Percentiles rank a stretch among this genome's conserved stretches.
phyloP scores from a whole-genome alignment of 345 rosid genomes.

The Carallia pectinifolia region DNA sequence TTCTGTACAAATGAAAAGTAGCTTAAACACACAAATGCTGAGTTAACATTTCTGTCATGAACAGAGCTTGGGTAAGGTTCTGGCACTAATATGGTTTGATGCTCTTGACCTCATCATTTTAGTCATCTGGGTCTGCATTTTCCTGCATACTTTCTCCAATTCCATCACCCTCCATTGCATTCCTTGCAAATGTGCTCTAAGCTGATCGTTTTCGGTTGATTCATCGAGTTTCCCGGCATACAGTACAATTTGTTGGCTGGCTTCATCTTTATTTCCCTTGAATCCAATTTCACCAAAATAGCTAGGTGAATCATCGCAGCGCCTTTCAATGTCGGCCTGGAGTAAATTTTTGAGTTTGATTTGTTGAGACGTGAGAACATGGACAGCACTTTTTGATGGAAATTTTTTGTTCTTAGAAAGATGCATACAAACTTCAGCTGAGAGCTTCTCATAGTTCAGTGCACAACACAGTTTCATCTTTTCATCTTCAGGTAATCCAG shows the following conservation, averaged over 20 bases:
- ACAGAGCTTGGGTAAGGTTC: conserved; percentile 82
- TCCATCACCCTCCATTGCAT: conserved; percentile 89
- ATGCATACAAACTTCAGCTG: conserved; percentile 51
- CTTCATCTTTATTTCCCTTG: conserved; percentile 29
- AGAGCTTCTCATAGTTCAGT: conserved; percentile 68
- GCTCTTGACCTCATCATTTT: conserved; percentile 63
- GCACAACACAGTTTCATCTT: conserved; percentile 56
- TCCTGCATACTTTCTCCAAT: conserved; percentile 76
- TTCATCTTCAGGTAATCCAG: conserved; percentile 66
- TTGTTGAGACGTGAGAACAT: conserved; percentile 45
- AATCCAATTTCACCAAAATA: conserved; percentile 4
- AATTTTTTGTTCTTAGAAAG: conserved; percentile 60
- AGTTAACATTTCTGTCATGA: conserved; percentile 41
- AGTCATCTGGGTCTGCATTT: conserved; percentile 81
- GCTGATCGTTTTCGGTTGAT: conserved; percentile 43
- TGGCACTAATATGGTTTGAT: conserved; percentile 39
- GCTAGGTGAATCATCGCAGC: conserved; percentile 22
- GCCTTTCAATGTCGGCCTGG: conserved; percentile 17
- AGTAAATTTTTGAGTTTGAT: conserved; percentile 46
- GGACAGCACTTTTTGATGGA: conserved; percentile 43
- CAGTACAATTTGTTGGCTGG: conserved; percentile 36
- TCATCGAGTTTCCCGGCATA: conserved; percentile 49
- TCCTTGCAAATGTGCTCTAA: conserved; percentile 60
- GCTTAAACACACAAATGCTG: not conserved
- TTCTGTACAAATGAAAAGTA: conserved; percentile 24